Conservation (phyloP, 352 stramenopile genomes). For the Phytophthora gonapodyides region DNA sequence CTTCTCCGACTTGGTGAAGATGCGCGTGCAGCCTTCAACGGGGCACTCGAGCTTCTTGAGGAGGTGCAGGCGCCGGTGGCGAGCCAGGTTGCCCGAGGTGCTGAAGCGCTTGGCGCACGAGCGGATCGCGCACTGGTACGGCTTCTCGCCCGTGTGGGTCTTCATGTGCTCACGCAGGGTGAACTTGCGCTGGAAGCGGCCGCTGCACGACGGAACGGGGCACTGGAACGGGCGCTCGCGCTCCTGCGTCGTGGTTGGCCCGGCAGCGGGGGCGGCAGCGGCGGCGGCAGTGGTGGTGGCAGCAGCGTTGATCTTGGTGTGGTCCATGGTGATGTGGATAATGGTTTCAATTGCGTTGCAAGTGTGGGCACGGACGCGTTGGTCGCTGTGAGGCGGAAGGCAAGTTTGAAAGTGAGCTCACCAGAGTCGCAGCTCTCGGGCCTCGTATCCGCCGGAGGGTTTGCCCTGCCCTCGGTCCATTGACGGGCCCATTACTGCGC, state of each 20-base stretch:
- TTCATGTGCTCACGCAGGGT: conserved; percentile 81
- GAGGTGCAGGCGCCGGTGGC: conserved; percentile 56
- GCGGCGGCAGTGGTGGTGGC: not conserved
- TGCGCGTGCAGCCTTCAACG: conserved; percentile 49
- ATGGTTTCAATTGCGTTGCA: conserved; percentile 29
- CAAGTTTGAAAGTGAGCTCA: conserved; percentile 53
- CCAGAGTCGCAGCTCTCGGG: conserved; percentile 26
- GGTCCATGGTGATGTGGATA: conserved; percentile 31
- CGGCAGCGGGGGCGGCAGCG: not conserved
- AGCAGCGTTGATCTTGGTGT: conserved; percentile 18
- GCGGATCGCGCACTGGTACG: conserved; percentile 58
- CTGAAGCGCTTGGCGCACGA: conserved; percentile 66
- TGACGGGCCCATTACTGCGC: conserved; percentile 26
- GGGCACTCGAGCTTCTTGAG: conserved; percentile 57
- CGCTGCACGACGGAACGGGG: conserved; percentile 41
- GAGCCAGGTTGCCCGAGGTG: conserved; percentile 66
- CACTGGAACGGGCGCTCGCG: conserved; percentile 48
- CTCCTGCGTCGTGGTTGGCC: conserved; percentile 19
- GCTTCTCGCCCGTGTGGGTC: conserved; percentile 82
- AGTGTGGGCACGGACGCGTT: conserved; percentile 24
- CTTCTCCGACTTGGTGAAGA: conserved; percentile 62
- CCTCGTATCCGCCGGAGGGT: conserved; percentile 20
- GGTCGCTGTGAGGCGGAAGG: conserved; percentile 39
- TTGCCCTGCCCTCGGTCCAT: conserved; percentile 37
- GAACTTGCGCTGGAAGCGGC: conserved; percentile 74